phyloP scores from a whole-genome alignment of 768 basidiomycete species.

The Termitomyces sp. region DNA sequence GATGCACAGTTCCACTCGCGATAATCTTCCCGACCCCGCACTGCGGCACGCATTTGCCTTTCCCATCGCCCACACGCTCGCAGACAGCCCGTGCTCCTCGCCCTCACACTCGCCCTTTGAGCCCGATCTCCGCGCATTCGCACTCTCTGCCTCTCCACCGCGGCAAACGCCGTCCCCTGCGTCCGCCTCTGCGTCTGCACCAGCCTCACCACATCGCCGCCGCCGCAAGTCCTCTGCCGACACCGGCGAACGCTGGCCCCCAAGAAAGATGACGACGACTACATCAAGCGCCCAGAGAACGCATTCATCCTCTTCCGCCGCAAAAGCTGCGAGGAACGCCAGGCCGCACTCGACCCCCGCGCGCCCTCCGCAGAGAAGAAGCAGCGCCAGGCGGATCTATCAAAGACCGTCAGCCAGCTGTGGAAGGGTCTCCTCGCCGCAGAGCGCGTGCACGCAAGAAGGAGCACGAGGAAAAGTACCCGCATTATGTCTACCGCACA shows the following conservation, averaged over 20 bases:
- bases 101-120: constrained; percentile 71
- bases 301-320: constrained; percentile 83
- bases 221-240: constrained; percentile 47
- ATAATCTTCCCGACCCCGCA: constrained; percentile 70
- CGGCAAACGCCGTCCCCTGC: constrained; percentile 22
- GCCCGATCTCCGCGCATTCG: constrained; percentile 57
- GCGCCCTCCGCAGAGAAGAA: constrained; percentile 44
- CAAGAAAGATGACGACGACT: constrained; percentile 75
- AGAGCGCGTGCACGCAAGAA: constrained; percentile 70
- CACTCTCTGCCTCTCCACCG: constrained; percentile 33
- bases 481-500: constrained; percentile 76
- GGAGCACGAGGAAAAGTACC: constrained; percentile 72
- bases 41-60: constrained; percentile 68
- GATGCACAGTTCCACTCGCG: too few relatives aligned
- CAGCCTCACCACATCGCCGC: constrained; percentile 32
- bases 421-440: constrained; percentile 66
- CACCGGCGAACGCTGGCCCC: constrained; percentile 52
- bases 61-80: constrained; percentile 53
- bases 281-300: constrained; percentile 80
- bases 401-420: constrained; percentile 77
- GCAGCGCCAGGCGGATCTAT: constrained; percentile 64
- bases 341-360: constrained; percentile 24
- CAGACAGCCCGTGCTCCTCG: constrained; percentile 67
- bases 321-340: constrained; percentile 70
- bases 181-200: constrained; percentile 15